These are phyloP conservation scores for Mortierella alpina DNA, from an alignment of 192 early-diverging fungal genomes.

Conservation along the genomic window DNA sequence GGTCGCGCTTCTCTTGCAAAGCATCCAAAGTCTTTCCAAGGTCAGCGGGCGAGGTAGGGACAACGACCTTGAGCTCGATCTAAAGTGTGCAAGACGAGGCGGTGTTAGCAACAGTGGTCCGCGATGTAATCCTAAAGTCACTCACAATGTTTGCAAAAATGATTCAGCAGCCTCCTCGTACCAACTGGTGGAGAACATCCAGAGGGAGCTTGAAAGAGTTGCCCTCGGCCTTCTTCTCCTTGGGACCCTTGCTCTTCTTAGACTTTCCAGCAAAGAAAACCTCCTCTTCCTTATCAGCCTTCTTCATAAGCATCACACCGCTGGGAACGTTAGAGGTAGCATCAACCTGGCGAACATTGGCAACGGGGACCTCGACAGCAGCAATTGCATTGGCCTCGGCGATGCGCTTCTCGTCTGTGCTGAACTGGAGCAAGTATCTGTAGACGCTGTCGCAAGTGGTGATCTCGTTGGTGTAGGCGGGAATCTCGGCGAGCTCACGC, in stretches of 20 bases:
- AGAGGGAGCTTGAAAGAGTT: conserved; percentile 76
- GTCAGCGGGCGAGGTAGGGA: conserved; percentile 78
- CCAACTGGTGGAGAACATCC: conserved; percentile 83
- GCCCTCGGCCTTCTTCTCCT: conserved; percentile 54
- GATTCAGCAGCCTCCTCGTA: conserved; percentile 33
- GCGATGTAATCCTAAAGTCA: background rate
- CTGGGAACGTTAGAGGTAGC: conserved; percentile 71
- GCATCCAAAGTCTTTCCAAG: conserved; percentile 77
- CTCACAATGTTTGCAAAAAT: background rate
- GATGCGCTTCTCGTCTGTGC: conserved; percentile 54
- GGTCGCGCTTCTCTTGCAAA: conserved; percentile 74
- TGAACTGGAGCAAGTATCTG: conserved; percentile 70
- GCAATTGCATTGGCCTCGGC: conserved; percentile 41
- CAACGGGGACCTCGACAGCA: conserved; percentile 53
- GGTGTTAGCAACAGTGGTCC: background rate
- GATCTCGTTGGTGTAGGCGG: conserved; percentile 91
- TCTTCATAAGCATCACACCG: conserved; percentile 83
- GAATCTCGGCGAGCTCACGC: conserved; percentile 87
- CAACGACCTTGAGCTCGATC: conserved; percentile 75
- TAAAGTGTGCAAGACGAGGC: background rate
- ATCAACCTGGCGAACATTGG: conserved; percentile 68
- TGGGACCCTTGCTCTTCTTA: conserved; percentile 69
- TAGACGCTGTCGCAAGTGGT: conserved; percentile 84
- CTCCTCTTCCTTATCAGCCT: conserved; percentile 79
- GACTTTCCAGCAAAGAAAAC: conserved; percentile 80